These are phyloP conservation scores for Stevia rebaudiana DNA, from an alignment of 140 eudicot species.

Conservation along the genomic window DNA sequence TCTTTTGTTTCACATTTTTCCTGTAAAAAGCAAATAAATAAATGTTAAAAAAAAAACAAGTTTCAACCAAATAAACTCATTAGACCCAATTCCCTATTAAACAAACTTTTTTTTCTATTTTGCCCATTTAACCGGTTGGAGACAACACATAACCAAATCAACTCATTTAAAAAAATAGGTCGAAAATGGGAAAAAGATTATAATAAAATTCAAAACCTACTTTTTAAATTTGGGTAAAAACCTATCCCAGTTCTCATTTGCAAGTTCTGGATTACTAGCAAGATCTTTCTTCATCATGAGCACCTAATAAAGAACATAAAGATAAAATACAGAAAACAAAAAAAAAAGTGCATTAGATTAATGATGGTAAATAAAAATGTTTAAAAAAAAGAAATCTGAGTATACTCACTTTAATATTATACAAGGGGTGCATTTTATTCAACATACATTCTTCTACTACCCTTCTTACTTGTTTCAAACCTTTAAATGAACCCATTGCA, in stretches of 20 bases:
- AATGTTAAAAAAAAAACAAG: neutral
- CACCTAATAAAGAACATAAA: slow-evolving; percentile 33
- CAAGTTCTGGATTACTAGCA: slow-evolving; percentile 68
- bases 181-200: neutral
- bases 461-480: slow-evolving; percentile 89
- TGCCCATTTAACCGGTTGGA: neutral
- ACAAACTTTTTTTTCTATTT: neutral
- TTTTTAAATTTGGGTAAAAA: slow-evolving; percentile 39
- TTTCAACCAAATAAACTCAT: neutral
- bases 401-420: slow-evolving; percentile 58
- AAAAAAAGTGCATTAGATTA: neutral
- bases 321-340: neutral
- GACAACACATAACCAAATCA: neutral
- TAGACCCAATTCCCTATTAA: neutral
- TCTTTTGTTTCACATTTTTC: slow-evolving; percentile 24
- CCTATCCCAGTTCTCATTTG: slow-evolving; percentile 98
- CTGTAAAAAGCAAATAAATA: neutral
- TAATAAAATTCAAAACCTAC: slow-evolving; percentile 1
- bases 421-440: slow-evolving; percentile 85
- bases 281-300: slow-evolving; percentile 87
- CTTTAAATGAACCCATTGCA: slow-evolving; percentile 96
- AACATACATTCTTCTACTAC: slow-evolving; percentile 81
- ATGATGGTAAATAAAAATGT: neutral
- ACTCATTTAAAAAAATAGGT: neutral
- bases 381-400: neutral